Evolutionary conservation across 148 eudicot species (phyloP), one percentile per base, ranked within the genome.

Genomic region (Persicaria tinctoria): DNA sequence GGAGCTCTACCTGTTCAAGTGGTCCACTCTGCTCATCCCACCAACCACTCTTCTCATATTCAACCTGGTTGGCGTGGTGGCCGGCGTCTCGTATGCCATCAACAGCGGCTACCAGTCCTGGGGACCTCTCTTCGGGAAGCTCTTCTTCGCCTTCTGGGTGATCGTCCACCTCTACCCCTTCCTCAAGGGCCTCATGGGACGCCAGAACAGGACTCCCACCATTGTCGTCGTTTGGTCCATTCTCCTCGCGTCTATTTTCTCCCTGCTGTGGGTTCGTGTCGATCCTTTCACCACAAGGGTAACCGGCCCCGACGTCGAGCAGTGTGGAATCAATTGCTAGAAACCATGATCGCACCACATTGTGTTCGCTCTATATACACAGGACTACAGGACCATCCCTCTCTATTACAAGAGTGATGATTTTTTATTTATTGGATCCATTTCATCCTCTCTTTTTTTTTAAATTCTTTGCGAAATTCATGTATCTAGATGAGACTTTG

Each of bases 161-260:
- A 87, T 87, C 5, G 76, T 87, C 74, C 91, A 87, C 80, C 78
- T 87, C 13, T 87, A 87, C 41, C 91, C 89, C 45, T 85, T 87
- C 85, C 91, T 87, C 20, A 87, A 87, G 79, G 91, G 91, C 77
- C 78, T 87, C 20, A 76, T 87, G 84, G 91, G 89, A 41, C 79
- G 84, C 13, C 85, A 84, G 72, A 85, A 84, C 78, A 56, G 87
- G 48, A 85, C 86, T 0, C 89, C 89, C 0, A 87, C 90, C 13
- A 87, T 87, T 8, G 86, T 85, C 17, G 85, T 87, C 41, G 87
- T 87, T 32, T 87, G 89, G 89, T 82, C 89, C 0, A 84, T 87
- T 68, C 85, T 87, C 9, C 84, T 87, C 44, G 91, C 91, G 11
- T 87, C 89, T 11, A 87, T 87, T 53, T 87, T 87, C 86, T 87